Evolutionary conservation across 495 filamentous ascomycete genomes (phyloP).

Genomic region (Lophiotrema nucula): DNA sequence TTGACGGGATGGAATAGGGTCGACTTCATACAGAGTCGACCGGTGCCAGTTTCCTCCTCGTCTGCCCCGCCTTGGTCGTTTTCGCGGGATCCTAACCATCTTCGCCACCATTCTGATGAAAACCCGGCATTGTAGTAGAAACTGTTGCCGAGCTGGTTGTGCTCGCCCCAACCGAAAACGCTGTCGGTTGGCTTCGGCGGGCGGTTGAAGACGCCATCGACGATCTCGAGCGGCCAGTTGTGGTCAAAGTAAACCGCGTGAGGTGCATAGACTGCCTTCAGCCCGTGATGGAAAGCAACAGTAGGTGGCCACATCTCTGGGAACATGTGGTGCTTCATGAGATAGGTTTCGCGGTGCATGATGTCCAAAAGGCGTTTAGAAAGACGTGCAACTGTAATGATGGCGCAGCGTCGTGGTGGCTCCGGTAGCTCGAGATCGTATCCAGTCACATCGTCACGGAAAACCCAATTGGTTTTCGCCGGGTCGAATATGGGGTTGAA

Average conservation of each 20-base stretch:
- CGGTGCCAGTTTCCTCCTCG: constrained; percentile 38
- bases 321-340: constrained; percentile 43
- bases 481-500: constrained; percentile 53
- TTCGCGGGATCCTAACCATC: constrained; percentile 50
- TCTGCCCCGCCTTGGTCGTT: constrained; percentile 45
- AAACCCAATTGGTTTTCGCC: constrained; percentile 43
- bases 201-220: constrained; percentile 46
- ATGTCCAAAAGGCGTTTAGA: constrained; percentile 41
- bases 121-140: constrained; percentile 54
- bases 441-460: constrained; percentile 45
- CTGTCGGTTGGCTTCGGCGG: constrained; percentile 42
- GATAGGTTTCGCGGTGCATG: constrained; percentile 44
- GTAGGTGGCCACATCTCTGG: constrained; percentile 46
- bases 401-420: constrained; percentile 44
- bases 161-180: constrained; percentile 51
- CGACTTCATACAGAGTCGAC: constrained; percentile 41
- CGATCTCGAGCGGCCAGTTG: constrained; percentile 48
- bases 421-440: constrained; percentile 41
- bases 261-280: constrained; percentile 48
- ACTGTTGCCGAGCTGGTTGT: constrained; percentile 49
- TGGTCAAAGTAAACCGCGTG: constrained; percentile 51
- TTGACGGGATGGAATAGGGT: constrained; percentile 44
- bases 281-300: constrained; percentile 43
- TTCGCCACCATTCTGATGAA: constrained; percentile 46
- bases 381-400: constrained; percentile 45